Evolutionary conservation across 73 alveolate genomes (phyloP).

Genomic region (Uronychia binucleata): DNA sequence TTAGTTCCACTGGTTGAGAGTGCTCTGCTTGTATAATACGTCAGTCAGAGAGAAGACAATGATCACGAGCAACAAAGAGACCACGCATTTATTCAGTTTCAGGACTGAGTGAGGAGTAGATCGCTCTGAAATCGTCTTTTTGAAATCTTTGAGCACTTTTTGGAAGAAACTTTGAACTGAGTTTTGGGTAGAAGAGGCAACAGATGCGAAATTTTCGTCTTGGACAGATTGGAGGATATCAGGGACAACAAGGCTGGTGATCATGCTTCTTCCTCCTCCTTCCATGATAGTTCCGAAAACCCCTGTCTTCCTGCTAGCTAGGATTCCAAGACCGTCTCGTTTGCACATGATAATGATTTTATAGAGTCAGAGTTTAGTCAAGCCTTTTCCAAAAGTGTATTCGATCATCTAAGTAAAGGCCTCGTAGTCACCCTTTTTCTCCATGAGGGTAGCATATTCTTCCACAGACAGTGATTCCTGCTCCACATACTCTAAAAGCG

Average conservation of each 20-base stretch:
- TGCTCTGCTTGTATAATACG: not conserved
- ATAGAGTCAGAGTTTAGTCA: not conserved
- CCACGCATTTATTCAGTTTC: not conserved
- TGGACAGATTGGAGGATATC: too few relatives aligned
- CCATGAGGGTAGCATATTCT: not conserved
- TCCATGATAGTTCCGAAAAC: not conserved
- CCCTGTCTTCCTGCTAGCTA: not conserved
- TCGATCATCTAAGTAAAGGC: not conserved
- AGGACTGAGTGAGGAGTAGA: not conserved
- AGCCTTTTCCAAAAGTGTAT: not conserved
- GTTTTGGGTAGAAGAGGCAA: not conserved
- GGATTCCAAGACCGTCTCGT: not conserved
- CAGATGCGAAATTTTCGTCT: not conserved
- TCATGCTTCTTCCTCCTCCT: not conserved
- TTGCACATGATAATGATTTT: not conserved
- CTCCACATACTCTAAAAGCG: not conserved
- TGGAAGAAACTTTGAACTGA: not conserved
- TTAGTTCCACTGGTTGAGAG: not conserved
- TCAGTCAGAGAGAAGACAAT: not conserved
- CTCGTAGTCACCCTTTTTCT: not conserved
- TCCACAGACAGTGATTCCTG: not conserved
- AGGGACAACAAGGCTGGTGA: not conserved
- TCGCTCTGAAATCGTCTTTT: not conserved
- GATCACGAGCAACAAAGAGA: not conserved
- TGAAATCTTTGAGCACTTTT: not conserved